Percentiles rank a stretch among this genome's conserved stretches.
phyloP scores from a whole-genome alignment of 208 protist genomes.

The Trypanosoma brucei region DNA sequence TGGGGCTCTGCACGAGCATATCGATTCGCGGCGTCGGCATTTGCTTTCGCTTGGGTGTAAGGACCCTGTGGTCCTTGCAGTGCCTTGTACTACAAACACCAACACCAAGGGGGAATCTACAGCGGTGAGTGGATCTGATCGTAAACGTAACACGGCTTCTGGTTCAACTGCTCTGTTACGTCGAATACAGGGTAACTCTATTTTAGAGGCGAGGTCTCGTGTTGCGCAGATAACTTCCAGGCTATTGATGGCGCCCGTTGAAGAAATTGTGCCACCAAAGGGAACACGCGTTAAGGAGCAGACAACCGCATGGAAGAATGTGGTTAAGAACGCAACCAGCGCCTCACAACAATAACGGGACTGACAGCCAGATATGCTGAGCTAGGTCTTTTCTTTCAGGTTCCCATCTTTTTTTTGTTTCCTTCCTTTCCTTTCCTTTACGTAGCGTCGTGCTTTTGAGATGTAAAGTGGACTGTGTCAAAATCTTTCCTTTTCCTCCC shows the following conservation, averaged over 20 bases:
- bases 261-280: slow-evolving; percentile 25
- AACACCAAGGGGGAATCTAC: neutral
- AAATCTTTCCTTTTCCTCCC: no score
- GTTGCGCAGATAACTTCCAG: slow-evolving; percentile 35
- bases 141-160: no score
- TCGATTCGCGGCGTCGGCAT: slow-evolving; percentile 19
- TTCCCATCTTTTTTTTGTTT: no score
- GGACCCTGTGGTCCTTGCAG: slow-evolving; percentile 11
- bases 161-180: neutral
- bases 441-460: no score
- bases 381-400: no score
- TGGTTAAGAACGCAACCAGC: slow-evolving; percentile 14
- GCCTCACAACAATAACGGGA: slow-evolving; percentile 11
- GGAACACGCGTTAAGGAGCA: slow-evolving; percentile 28
- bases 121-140: no score
- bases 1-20: slow-evolving; percentile 17
- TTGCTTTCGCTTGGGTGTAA: slow-evolving; percentile 15
- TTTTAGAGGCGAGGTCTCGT: slow-evolving; percentile 3
- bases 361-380: slow-evolving; percentile 20
- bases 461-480: no score
- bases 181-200: neutral
- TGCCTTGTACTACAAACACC: neutral
- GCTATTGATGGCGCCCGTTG: slow-evolving; percentile 23
- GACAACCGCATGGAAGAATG: slow-evolving; percentile 20
- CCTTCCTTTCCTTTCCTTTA: no score